phyloP scores from a whole-genome alignment of 2,329 filamentous ascomycete genomes.

The Fusarium cicatricum region DNA sequence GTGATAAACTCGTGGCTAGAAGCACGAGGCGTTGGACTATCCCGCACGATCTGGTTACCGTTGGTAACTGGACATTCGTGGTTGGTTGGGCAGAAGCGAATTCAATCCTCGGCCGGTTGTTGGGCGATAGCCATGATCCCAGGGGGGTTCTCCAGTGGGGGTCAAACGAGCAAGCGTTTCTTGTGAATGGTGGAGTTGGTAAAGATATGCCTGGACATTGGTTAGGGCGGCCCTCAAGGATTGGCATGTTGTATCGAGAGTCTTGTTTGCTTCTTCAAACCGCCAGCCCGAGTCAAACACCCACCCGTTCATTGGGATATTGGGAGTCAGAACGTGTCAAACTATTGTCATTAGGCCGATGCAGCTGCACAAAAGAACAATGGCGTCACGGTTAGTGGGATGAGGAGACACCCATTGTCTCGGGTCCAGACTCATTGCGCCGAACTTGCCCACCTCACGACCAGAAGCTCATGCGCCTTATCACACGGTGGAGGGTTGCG shows the following conservation, averaged over 20 bases:
- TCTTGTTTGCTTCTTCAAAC: not conserved
- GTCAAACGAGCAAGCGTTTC: no score
- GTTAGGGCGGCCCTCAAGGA: no score
- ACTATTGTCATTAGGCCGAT: slow-evolving; percentile 21
- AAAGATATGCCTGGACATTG: no score
- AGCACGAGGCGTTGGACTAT: no score
- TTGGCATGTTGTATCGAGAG: not conserved
- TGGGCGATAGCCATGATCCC: slow-evolving; percentile 13
- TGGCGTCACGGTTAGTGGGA: slow-evolving; percentile 30
- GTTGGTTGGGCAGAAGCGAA: slow-evolving; percentile 12
- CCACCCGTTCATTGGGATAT: not conserved
- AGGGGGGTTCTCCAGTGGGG: slow-evolving; percentile 2
- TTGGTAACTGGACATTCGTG: slow-evolving; percentile 23
- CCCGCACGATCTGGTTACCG: slow-evolving; percentile 14
- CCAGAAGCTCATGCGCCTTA: slow-evolving; percentile 23
- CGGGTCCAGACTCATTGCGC: slow-evolving; percentile 34
- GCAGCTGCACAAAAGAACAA: slow-evolving; percentile 17
- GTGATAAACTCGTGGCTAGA: slow-evolving; percentile 15
- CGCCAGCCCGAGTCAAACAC: not conserved
- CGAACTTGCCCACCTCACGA: slow-evolving; percentile 6
- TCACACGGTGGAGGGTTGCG: slow-evolving; percentile 24
- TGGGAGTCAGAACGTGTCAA: slow-evolving; percentile 7
- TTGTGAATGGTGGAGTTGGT: no score
- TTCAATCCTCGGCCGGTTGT: slow-evolving; percentile 21
- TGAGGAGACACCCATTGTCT: slow-evolving; percentile 29